Base-by-base conservation (phyloP, 371 early-diverging fungal species). In the Mucor lusitanicus region DNA sequence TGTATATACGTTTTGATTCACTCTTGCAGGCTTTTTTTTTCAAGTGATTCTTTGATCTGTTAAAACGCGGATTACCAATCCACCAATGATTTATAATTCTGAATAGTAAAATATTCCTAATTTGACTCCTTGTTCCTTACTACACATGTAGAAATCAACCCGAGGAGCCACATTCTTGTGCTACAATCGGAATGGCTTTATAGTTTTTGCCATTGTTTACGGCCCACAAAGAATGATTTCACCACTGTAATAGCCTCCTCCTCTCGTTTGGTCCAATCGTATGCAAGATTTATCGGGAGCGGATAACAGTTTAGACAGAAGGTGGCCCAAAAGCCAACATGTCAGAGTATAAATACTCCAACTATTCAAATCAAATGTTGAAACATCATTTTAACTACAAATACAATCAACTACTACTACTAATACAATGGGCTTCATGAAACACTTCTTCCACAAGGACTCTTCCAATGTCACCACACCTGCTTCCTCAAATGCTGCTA, bases 281-380 rank as follows among this genome's bases (percentile, higher is more conserved):
- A 59, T 46, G n/a, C 27, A 2, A 19, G 33, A 11, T 21, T 40
- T 27, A 46, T 27, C 46, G 46, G 65, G 28, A 32, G 23, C 66
- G 66, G 66, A 48, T 65, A 65, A 65, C 66, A 13, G 66, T 65
- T 65, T 65, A 65, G 21, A 59, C 39, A 46, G 59, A 46, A 44
- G 44, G 1, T 44, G 44, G 13, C n/a, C 15, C 6, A 46, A 21
- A 25, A 25, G 15, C 12, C 3, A 23, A 53, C 30, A 30, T 55
- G 7, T 6, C 28, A 55, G 32, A 59, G 46, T 37, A 65, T 33
- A 30, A 37, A 27, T 37, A 57, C 44, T 40, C 21, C n/a, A 40
- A n/a, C 1, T 30, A 32, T 61, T 6, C 6, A 28, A 21, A 50
- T 12, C 13, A 9, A 25, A 50, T 25, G 21, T 50, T 25, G 12